Evolutionary conservation across 2,329 filamentous ascomycete species (phyloP).

Genomic region (Neopestalotiopsis sp.): DNA sequence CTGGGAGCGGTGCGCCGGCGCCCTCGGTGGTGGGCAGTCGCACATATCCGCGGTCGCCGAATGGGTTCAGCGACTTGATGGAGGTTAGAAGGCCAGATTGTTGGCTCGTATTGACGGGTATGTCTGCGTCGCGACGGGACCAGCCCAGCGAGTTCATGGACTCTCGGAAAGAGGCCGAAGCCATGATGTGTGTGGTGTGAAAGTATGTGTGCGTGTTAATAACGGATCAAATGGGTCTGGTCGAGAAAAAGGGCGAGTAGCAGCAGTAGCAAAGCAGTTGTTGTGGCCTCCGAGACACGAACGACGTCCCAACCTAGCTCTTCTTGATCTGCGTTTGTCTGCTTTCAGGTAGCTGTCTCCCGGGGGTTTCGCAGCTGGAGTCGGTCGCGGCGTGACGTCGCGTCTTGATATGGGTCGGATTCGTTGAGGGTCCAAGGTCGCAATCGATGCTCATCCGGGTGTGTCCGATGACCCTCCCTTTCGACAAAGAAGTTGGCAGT

Average conservation of each 20-base stretch:
- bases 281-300: slow-evolving; percentile 4
- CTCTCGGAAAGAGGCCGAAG: slow-evolving; percentile 87
- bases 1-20: slow-evolving; percentile 84
- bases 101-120: slow-evolving; percentile 75
- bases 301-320: neutral
- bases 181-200: slow-evolving; percentile 60
- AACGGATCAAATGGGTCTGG: neutral
- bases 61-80: slow-evolving; percentile 86
- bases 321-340: slow-evolving; percentile 4
- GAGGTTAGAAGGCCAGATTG: slow-evolving; percentile 79
- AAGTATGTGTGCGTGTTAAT: neutral
- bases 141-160: slow-evolving; percentile 95
- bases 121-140: slow-evolving; percentile 82
- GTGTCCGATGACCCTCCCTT: slow-evolving; percentile 34
- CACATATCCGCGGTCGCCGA: slow-evolving; percentile 85
- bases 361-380: neutral
- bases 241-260: neutral
- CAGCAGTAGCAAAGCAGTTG: neutral
- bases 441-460: slow-evolving; percentile 20
- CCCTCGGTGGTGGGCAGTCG: slow-evolving; percentile 85
- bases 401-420: slow-evolving; percentile 9
- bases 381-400: neutral
- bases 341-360: neutral
- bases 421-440: slow-evolving; percentile 17
- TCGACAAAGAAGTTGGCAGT: slow-evolving; percentile 23